These are phyloP conservation scores for Penicillium nucicola DNA, from an alignment of 495 filamentous ascomycete genomes.

Conservation along the genomic window DNA sequence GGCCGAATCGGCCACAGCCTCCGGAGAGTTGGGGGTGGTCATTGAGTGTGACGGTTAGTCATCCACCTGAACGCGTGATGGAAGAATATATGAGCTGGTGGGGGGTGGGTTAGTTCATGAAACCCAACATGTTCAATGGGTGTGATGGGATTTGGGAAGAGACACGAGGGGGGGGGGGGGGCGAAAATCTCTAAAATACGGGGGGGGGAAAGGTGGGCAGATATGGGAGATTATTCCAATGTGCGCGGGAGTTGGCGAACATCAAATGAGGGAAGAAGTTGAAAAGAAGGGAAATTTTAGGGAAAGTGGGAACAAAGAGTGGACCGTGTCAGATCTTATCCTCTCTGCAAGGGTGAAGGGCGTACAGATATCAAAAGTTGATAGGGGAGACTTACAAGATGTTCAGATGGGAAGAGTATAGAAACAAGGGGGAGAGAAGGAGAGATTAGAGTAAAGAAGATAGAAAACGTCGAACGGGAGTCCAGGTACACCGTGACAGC, in stretches of 20 bases:
- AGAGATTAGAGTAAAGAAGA: background rate
- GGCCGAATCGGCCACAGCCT: slow-evolving; percentile 39
- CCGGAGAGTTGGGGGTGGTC: slow-evolving; percentile 49
- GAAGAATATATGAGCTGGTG: slow-evolving; percentile 19
- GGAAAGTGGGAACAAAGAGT: slow-evolving; percentile 23
- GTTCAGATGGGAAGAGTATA: background rate
- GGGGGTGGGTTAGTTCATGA: slow-evolving; percentile 12
- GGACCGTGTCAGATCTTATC: slow-evolving; percentile 29
- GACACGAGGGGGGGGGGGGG: slow-evolving; percentile 19
- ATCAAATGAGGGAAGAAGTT: slow-evolving; percentile 6
- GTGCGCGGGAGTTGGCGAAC: background rate
- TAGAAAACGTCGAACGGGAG: too few relatives aligned
- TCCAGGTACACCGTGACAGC: too few relatives aligned
- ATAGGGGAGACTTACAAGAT: slow-evolving; percentile 7
- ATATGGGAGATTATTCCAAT: slow-evolving; percentile 1
- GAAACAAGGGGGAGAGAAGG: background rate
- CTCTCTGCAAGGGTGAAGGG: slow-evolving; percentile 28
- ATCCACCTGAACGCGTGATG: slow-evolving; percentile 24
- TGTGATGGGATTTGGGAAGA: slow-evolving; percentile 6
- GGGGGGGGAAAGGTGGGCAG: too few relatives aligned
- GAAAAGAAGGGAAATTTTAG: slow-evolving; percentile 14
- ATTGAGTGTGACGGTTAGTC: slow-evolving; percentile 45
- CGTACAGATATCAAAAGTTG: slow-evolving; percentile 24
- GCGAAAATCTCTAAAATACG: slow-evolving; percentile 27
- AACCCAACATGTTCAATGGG: slow-evolving; percentile 6